Base-by-base conservation (phyloP, 306 rosid species). In the Medicago lupulina region DNA sequence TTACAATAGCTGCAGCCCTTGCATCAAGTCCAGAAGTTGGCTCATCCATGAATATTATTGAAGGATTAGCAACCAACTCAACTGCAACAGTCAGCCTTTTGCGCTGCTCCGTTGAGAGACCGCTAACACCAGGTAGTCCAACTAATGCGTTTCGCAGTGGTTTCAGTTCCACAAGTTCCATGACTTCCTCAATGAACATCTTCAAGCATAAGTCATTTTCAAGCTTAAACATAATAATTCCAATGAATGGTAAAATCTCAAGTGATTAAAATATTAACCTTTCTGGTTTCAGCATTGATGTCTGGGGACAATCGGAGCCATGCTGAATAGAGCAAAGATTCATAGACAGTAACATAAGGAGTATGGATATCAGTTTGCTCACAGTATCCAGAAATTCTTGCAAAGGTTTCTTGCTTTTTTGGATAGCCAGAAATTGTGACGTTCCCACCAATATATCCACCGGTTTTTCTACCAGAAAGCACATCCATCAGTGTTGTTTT, bases 401-500 rank as follows among this genome's bases (percentile, higher is more conserved):
- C 94, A 85, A 91, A 93, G 13, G 98, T 89, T 86, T 88, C 87
- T 76, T 93, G 98, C 80, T 87, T 88, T 86, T 89, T 93, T 12
- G 92, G 98, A 82, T 83, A 87, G 2, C 98, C 96, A 0, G 97
- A 93, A 75, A 93, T 79, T 77, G 62, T 86, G 77, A 93, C 76
- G 64, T 68, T 76, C 25, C 98, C 98, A 5, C 85, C 91, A 46
- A 93, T 83, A 75, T 89, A 86, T 50, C 98, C 97, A 1, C 96
- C 91, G 4, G 97, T 93, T 87, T 93, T 93, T 85, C 94, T 87
- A 38, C 97, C 96, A 3, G 97, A 89, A 51, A 93, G 81, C 12
- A 93, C 98, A 82, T 93, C 98, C 98, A 93, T 93, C 55, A 93
- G 74, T 59, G 97, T 93, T 59, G 97, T 93, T 83, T 93, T 93